Evolutionary conservation across 2,329 filamentous ascomycete genomes (phyloP), one percentile per base, ranked within the genome.

Genomic region (Beauveria sp.): DNA sequence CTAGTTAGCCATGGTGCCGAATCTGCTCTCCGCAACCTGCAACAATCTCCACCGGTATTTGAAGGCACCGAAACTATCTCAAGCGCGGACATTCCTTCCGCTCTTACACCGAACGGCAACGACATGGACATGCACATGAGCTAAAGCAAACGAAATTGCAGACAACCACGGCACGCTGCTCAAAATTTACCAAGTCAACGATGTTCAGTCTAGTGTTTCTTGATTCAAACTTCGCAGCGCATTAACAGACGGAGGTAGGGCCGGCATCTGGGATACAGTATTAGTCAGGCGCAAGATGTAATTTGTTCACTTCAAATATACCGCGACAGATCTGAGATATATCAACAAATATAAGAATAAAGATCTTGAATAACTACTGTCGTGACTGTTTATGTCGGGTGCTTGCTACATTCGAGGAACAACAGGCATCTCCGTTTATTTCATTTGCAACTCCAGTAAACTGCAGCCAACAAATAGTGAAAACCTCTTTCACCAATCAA

Each of bases 1-100:
- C 77, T 88, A 24, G 83, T 88, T 62, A 86, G 84, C 75, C 77
- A 71, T 55, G 77, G 79, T 55, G 72, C 80, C 5, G 79, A 84
- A 57, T 79, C 78, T 62, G 77, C 82, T 16, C 79, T 87, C 55
- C 72, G 74, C 62, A 87, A 87, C 65, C 76, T 88, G 54, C 82
- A 81, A 68, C 74, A 72, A 51, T 80, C 78, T 5, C 81, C 83
- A 48, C 84, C 84, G 4, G 69, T 75, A 10, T 88, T 87, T 64
- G 85, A 87, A 56, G 80, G 82, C 8, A 70, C 72, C 18, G 71
- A 79, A 60, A 78, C 78, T 10, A 76, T 86, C 67, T 70, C 72
- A 54, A 79, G 81, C 9, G 74, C 78, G 12, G 76, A 77, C 65
- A 77, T 78, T 5, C 76, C 81, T n/a, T 37, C 51, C 12, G 7